phyloP scores from a whole-genome alignment of 75 land plant species.

The Chamaecyparis obtusa region DNA sequence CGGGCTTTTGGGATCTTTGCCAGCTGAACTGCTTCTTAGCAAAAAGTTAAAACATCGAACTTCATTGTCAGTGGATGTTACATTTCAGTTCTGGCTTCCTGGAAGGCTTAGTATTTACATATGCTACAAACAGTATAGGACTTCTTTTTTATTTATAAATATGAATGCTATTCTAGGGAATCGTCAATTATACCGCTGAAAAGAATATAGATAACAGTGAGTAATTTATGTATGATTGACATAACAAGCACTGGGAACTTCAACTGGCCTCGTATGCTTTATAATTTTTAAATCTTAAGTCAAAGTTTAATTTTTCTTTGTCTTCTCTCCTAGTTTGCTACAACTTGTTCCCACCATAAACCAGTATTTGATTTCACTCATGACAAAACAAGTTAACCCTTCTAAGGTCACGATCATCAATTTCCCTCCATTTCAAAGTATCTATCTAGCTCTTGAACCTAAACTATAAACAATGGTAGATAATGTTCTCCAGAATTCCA shows the following conservation, averaged over 20 bases:
- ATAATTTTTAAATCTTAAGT: no score
- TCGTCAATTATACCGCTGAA: neutral
- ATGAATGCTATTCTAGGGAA: neutral
- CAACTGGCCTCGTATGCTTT: neutral
- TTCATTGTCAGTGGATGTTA: neutral
- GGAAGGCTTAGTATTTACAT: neutral
- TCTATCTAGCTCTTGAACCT: no score
- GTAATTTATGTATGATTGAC: neutral
- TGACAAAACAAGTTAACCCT: no score
- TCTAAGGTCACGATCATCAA: no score
- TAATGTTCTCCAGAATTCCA: neutral
- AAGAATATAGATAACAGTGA: neutral
- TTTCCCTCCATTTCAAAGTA: no score
- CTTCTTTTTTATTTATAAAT: no score
- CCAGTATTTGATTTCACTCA: no score
- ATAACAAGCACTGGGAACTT: neutral
- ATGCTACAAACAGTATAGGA: neutral
- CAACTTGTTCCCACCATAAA: no score
- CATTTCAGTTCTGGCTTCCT: neutral
- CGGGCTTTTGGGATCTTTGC: neutral
- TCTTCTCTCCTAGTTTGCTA: no score
- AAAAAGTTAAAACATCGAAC: neutral
- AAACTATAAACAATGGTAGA: no score
- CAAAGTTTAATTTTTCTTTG: no score
- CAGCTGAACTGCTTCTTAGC: neutral